Percentiles rank a stretch among this genome's conserved stretches.
phyloP scores from a whole-genome alignment of 805 yeast genomes.

The Lachancea lanzarotensis region DNA sequence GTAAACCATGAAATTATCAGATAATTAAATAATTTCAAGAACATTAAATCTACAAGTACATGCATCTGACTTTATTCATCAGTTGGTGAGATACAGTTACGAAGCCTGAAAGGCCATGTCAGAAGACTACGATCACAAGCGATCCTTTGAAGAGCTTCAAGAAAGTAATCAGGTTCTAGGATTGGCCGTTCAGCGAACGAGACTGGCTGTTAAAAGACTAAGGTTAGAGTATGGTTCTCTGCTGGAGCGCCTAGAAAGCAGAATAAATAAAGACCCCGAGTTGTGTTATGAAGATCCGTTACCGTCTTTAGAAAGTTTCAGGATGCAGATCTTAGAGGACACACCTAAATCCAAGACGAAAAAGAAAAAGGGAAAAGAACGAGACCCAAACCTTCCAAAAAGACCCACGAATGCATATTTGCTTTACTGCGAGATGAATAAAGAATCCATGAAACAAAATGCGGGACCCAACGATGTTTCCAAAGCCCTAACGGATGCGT shows the following conservation, averaged over 20 bases:
- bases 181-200: constrained; percentile 69
- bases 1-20: too few relatives aligned
- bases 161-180: constrained; percentile 70
- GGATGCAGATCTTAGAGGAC: constrained; percentile 18
- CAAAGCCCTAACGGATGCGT: constrained; percentile 72
- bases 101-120: not conserved
- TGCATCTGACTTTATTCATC: too few relatives aligned
- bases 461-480: constrained; percentile 62
- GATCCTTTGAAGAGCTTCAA: constrained; percentile 64
- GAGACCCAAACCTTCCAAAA: constrained; percentile 83
- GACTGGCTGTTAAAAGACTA: constrained; percentile 66
- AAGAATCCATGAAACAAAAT: constrained; percentile 59
- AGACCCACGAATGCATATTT: constrained; percentile 88
- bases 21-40: too few relatives aligned
- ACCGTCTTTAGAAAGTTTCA: constrained; percentile 27
- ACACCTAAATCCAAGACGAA: constrained; percentile 26
- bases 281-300: constrained; percentile 26
- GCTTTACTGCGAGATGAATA: constrained; percentile 80
- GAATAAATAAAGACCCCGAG: constrained; percentile 35
- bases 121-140: constrained; percentile 37
- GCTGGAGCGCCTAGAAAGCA: constrained; percentile 68
- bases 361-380: constrained; percentile 37
- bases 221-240: constrained; percentile 78
- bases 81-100: not conserved
- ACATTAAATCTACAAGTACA: too few relatives aligned